phyloP scores from a whole-genome alignment of 2,329 filamentous ascomycete species.

The Aureobasidium zeae region DNA sequence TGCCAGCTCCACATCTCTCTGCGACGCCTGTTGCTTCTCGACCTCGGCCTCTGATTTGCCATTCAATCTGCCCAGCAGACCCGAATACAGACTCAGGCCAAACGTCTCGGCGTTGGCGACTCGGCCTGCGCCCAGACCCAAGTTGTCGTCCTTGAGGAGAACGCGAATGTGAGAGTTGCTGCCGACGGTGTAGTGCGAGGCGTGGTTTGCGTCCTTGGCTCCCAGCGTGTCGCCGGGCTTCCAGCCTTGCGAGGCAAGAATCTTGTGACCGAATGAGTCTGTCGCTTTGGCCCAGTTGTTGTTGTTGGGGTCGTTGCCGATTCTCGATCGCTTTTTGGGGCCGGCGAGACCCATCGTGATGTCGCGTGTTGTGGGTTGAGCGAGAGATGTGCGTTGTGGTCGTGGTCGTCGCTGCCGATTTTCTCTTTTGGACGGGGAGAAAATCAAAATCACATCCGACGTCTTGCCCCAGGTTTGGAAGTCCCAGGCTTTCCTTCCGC shows the following conservation, averaged over 20 bases:
- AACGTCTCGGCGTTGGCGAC: slow-evolving; percentile 65
- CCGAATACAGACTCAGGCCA: slow-evolving; percentile 77
- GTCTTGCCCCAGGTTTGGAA: too few species aligned
- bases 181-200: slow-evolving; percentile 66
- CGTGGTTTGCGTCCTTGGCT: slow-evolving; percentile 63
- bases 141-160: slow-evolving; percentile 77
- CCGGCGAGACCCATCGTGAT: slow-evolving; percentile 57
- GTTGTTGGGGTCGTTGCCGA: slow-evolving; percentile 90
- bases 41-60: slow-evolving; percentile 70
- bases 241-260: slow-evolving; percentile 85
- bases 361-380: not conserved
- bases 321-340: slow-evolving; percentile 54
- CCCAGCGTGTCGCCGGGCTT: slow-evolving; percentile 75
- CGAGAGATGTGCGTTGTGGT: not conserved
- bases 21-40: slow-evolving; percentile 57
- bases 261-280: slow-evolving; percentile 76
- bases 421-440: too few species aligned
- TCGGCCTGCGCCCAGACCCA: slow-evolving; percentile 76
- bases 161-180: slow-evolving; percentile 81
- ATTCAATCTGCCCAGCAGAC: slow-evolving; percentile 78
- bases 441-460: too few species aligned
- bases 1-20: slow-evolving; percentile 61
- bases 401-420: not conserved
- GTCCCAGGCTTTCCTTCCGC: not conserved
- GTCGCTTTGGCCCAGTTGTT: slow-evolving; percentile 82